Conservation (phyloP, 1,284 basidiomycete genomes). For the Mrakiaceae sp. region DNA sequence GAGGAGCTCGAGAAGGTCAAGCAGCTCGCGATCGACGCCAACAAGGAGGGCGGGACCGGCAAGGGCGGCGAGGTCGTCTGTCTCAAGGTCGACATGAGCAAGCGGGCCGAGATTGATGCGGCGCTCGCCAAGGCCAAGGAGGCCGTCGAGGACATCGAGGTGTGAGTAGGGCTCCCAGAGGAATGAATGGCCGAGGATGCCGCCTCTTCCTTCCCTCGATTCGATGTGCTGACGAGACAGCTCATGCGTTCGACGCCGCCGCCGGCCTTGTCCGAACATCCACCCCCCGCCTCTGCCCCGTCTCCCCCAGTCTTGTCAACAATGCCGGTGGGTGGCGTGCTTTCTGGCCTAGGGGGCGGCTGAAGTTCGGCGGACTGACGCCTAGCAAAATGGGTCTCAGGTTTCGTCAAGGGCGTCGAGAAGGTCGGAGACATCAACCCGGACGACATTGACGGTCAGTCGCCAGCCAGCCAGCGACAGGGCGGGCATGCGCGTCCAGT, state of each 20-base stretch:
- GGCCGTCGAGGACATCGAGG: constrained; percentile 4
- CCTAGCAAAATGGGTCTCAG: too few relatives aligned
- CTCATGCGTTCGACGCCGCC: not conserved
- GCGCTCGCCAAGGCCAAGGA: not conserved
- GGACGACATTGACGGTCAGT: constrained; percentile 49
- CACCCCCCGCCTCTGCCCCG: not conserved
- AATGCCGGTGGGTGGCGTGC: constrained; percentile 50
- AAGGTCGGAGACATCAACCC: constrained; percentile 65
- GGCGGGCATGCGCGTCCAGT: too few relatives aligned
- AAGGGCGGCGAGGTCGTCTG: constrained; percentile 23
- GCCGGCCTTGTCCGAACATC: not conserved
- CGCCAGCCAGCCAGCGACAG: too few relatives aligned
- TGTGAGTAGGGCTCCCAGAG: not conserved
- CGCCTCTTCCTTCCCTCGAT: not conserved
- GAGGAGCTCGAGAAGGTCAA: constrained; percentile 29
- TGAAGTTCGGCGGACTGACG: too few relatives aligned
- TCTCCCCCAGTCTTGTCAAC: constrained; percentile 43
- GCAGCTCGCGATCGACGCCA: constrained; percentile 27
- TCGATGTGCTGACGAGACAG: too few relatives aligned
- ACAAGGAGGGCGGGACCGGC: constrained; percentile 28
- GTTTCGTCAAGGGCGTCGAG: constrained; percentile 63
- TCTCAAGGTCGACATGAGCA: constrained; percentile 25
- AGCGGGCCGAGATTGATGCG: constrained; percentile 14
- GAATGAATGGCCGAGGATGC: not conserved
- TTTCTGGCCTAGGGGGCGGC: too few relatives aligned